Conservation (phyloP, 2,329 filamentous ascomycete genomes). For the Cladorrhinum sp. region DNA sequence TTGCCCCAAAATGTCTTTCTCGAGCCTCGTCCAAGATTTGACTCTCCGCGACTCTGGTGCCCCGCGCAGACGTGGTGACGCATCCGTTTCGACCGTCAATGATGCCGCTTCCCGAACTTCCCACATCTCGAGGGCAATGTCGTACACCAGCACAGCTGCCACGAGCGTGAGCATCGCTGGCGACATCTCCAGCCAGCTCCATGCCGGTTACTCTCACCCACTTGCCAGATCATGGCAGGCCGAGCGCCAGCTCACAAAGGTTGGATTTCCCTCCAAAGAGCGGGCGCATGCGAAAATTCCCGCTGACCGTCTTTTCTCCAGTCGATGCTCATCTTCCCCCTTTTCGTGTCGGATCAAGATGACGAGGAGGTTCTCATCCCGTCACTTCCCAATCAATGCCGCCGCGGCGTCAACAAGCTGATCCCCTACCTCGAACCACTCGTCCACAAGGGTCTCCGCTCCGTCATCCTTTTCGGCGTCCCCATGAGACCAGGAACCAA, state of each 20-base stretch:
- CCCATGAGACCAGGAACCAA: constrained; percentile 78
- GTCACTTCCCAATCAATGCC: constrained; percentile 85
- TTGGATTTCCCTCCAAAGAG: constrained; percentile 32
- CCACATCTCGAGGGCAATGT: constrained; percentile 61
- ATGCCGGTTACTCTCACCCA: constrained; percentile 79
- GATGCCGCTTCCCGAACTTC: constrained; percentile 58
- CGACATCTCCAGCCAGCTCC: constrained; percentile 79
- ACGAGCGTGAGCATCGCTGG: constrained; percentile 68
- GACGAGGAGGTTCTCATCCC: constrained; percentile 89
- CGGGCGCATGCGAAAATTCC: not conserved
- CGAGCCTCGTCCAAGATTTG: constrained; percentile 63
- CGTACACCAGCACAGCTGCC: constrained; percentile 63
- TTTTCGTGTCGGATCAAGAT: constrained; percentile 92
- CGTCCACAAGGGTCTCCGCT: constrained; percentile 82
- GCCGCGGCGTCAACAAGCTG: constrained; percentile 82
- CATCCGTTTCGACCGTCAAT: constrained; percentile 51
- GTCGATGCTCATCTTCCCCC: constrained; percentile 98
- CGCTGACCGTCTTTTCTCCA: constrained; percentile 37
- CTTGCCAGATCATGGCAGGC: constrained; percentile 79
- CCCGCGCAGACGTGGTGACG: constrained; percentile 45
- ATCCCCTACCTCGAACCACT: constrained; percentile 82
- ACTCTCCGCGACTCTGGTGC: constrained; percentile 54
- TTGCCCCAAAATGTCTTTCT: constrained; percentile 58
- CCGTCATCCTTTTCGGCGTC: constrained; percentile 94
- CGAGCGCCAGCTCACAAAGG: constrained; percentile 82